These are phyloP conservation scores for Auricularia cornea DNA, from an alignment of 768 basidiomycete species.

Conservation along the genomic window DNA sequence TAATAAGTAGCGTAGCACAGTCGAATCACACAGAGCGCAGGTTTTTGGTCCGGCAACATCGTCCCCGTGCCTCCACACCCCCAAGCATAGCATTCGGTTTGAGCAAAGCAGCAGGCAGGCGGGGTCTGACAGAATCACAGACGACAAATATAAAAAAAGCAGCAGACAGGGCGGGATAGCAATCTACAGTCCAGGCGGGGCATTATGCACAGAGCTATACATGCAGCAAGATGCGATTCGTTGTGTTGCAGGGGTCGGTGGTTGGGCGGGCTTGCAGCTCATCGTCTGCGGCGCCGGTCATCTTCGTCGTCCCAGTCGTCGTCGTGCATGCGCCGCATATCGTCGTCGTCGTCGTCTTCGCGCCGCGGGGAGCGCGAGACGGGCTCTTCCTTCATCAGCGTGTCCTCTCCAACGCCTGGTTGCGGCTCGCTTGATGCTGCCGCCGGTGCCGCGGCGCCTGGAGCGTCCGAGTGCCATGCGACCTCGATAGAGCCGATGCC, in stretches of 20 bases:
- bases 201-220: neutral
- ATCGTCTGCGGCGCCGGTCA: neutral
- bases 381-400: neutral
- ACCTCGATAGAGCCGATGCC: neutral
- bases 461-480: neutral
- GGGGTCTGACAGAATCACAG: too few relatives aligned
- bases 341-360: neutral
- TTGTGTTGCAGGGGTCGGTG: too few relatives aligned
- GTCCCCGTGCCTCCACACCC: neutral
- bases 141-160: neutral
- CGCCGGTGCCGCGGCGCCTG: neutral
- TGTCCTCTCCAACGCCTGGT: neutral
- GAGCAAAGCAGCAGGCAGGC: neutral
- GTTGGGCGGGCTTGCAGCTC: neutral
- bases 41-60: neutral
- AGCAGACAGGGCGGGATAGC: neutral
- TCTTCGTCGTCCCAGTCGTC: neutral
- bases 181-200: neutral
- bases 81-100: neutral
- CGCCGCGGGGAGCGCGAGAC: neutral
- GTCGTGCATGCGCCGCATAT: neutral
- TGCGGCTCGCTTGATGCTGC: neutral
- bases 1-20: neutral
- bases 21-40: neutral
- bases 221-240: neutral